Evolutionary conservation across 1,284 basidiomycete species (phyloP).

Genomic region (Flammula alnicola): DNA sequence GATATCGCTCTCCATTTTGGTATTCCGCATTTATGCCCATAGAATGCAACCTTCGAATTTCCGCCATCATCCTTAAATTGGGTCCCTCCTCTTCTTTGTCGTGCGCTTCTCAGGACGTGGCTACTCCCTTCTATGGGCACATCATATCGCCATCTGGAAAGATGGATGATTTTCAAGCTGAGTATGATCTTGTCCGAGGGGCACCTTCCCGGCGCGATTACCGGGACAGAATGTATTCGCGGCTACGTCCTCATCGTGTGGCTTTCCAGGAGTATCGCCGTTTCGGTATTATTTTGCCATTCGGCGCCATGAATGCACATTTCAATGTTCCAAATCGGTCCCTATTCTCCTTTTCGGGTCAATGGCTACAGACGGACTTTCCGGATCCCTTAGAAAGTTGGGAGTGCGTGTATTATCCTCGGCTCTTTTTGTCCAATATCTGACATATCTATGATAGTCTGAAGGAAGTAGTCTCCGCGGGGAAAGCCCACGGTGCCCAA

Average conservation of each 20-base stretch:
- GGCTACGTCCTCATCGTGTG: conserved; percentile 41
- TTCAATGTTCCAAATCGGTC: conserved; percentile 42
- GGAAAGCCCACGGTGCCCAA: no score
- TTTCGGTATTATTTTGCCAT: conserved; percentile 47
- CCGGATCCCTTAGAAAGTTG: conserved; percentile 43
- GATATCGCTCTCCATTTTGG: conserved; percentile 51
- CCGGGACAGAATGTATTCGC: conserved; percentile 34
- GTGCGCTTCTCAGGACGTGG: neutral
- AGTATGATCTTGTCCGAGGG: conserved; percentile 24
- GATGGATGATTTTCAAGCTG: conserved; percentile 22
- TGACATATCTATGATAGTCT: no score
- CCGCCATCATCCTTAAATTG: conserved; percentile 23
- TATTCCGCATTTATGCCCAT: conserved; percentile 44
- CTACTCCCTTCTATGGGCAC: conserved; percentile 7
- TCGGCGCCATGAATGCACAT: conserved; percentile 38
- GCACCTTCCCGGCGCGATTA: conserved; percentile 37
- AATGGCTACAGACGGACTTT: conserved; percentile 34
- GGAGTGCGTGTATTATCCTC: conserved; percentile 33
- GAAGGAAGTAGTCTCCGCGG: no score
- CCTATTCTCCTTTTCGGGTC: conserved; percentile 37
- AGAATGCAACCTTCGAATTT: conserved; percentile 29
- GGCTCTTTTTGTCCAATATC: neutral
- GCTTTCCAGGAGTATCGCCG: conserved; percentile 41
- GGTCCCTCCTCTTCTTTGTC: conserved; percentile 16
- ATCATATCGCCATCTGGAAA: conserved; percentile 14